Base-by-base conservation (phyloP, 2,329 filamentous ascomycete species). In the Xylariaceae sp. region DNA sequence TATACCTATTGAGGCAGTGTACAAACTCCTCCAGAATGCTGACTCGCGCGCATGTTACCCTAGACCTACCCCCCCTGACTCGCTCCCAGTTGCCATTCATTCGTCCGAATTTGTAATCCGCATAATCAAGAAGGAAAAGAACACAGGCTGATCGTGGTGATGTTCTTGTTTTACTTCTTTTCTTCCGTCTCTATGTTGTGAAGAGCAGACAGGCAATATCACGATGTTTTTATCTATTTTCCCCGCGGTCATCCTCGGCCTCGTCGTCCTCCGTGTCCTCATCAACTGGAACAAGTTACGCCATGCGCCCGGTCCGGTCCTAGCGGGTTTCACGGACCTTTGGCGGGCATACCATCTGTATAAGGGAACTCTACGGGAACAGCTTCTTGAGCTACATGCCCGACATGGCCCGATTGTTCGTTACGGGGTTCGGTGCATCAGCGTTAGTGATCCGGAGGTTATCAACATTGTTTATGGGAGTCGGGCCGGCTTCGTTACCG, bases 401-500 rank as follows among this genome's bases (percentile, higher is more conserved):
- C 47, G 46, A 32, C 47, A 63, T 41, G 65, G 63, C 0, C 60
- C 60, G 0, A 56, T 67, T 7, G 61, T 67, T 3, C 61, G 65
- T 9, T 65, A 65, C 35, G 64, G 65, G 4, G 63, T 64, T 6
- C 53, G 58, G 4, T 63, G 57, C 26, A 53, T 66, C 30, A 66
- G 63, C 30, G 61, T 67, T 32, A 66, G 48, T 34, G 64, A 67
- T 31, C 63, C 63, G 2, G 64, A 64, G 35, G 59, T 63, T 11
- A 63, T 66, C 32, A 60, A 53, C 5, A 46, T 63, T 5, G 62
- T 63, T 4, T 67, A 66, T n/a, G 62, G 62, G 29, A 64, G 61
- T 42, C 60, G 64, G 27, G 54, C 54, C 1, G 63, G 63, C 0
- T 66, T 66, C 47, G 59, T 59, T 26, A 65, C 60, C 30, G 64